Evolutionary conservation across 768 basidiomycete species (phyloP), one percentile per base, ranked within the genome.

Genomic region (Tephrocybe sp.): DNA sequence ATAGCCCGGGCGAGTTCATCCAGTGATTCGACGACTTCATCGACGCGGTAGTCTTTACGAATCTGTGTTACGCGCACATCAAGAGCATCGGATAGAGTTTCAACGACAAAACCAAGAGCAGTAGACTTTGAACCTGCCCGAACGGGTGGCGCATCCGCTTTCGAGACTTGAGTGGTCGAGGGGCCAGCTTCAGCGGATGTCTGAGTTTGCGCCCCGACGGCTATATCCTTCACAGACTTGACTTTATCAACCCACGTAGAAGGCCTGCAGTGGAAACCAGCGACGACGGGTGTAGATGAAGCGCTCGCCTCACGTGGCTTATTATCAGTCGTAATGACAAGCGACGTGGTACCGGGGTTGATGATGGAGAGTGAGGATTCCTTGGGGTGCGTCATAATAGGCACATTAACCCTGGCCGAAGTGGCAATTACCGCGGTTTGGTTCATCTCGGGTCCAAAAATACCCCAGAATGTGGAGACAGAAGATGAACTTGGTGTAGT

Each of bases 21-120:
- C 24, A 86, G 69, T 3, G 80, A 82, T 21, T 78, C 77, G 27
- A 79, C 61, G 16, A 86, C 68, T 54, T 84, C 83, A 18, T 74
- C 69, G 43, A 83, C 50, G 25, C 44, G 50, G 22, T 45, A 62
- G 49, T 86, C 84, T 44, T 67, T 71, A 8, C 71, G 71, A 18
- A 83, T 64, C n/a, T 66, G 66, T 6, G 74, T 67, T 1, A 73
- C 59, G 19, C 76, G 61, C 11, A 70, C 68, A 31, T 79, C 81
- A 36, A 82, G 59, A 12, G 74, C 62, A 33, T 71, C 65, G 11
- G 82, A 74, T 33, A 85, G 61, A 13, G 80, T 73, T 53, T 75
- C 69, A 34, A 71, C 65, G 18, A 73, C 57, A 48, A 73, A 61
- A 53, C 74, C 73, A 48, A 78, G 55, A 10, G 68, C 54, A 18